Evolutionary conservation across 2,329 filamentous ascomycete species (phyloP), one percentile per base, ranked within the genome.

Genomic region (Hypoxylon sp.): DNA sequence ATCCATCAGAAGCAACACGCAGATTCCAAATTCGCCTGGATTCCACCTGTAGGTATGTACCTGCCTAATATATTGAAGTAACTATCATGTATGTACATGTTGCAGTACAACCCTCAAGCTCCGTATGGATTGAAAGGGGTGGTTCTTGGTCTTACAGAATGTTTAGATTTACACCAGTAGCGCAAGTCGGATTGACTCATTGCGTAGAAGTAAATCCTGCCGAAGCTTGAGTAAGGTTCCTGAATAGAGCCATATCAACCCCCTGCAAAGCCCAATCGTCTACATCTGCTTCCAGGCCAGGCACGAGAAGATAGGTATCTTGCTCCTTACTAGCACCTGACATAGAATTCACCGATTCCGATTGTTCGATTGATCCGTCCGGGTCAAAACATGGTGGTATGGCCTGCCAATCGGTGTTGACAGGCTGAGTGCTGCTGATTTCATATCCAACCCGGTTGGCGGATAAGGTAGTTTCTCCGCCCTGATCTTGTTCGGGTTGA

Each of bases 231-330:
- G 51, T 65, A 10, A 77, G 57, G 45, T 63, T 73, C 25, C 69
- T 70, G 43, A 79, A 75, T n/a, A 79, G 67, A n/a, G 76, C 73
- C 32, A 73, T 66, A 48, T 79, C 76, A 9, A 78, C 73, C 9
- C 75, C 75, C 38, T 76, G 74, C 7, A 78, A 59, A 3, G 70
- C 68, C 72, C 74, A 76, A 17, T 75, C 69, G 23, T 72, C 71
- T 14, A 46, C 56, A 17, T 68, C 70, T 2, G 61, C 46, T 0
- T 56, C 45, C 7, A 72, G 56, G 2, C 63, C 63, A 10, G 65
- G 61, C 2, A 69, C 58, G 2, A 70, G 46, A 6, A 60, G 56
- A 32, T 63, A 56, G 4, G 60, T 32, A 23, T 66, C 66, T 19
- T 50, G 25, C 9, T 9, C 23, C 0, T 6, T 32, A 9, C 1